These are phyloP conservation scores for Verticillium isaacii DNA, from an alignment of 2,329 filamentous ascomycete genomes.

Conservation along the genomic window DNA sequence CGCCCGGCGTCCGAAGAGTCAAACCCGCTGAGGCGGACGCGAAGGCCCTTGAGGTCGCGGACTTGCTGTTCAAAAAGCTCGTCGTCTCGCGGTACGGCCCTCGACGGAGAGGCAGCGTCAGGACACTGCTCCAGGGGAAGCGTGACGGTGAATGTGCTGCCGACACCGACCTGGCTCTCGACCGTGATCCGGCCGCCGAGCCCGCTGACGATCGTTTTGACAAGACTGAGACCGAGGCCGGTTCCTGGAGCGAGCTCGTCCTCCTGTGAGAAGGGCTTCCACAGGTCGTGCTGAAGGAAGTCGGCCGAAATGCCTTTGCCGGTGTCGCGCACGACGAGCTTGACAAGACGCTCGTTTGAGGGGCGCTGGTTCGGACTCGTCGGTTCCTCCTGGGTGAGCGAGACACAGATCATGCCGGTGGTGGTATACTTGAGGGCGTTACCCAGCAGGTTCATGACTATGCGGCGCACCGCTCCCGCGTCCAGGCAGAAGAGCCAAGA, in stretches of 20 bases:
- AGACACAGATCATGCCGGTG: constrained; percentile 35
- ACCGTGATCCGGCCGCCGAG: constrained; percentile 53
- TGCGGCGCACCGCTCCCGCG: constrained; percentile 42
- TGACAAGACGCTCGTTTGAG: constrained; percentile 14
- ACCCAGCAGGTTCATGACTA: constrained; percentile 51
- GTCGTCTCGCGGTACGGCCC: constrained; percentile 11
- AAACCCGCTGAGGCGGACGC: constrained; percentile 19
- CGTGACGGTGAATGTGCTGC: constrained; percentile 46
- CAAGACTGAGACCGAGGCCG: constrained; percentile 57
- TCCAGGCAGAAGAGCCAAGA: constrained; percentile 50
- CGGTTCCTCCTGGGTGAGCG: constrained; percentile 15
- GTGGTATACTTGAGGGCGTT: constrained; percentile 51
- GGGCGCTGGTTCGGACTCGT: constrained; percentile 10
- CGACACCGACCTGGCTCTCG: constrained; percentile 42
- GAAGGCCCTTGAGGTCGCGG: constrained; percentile 21
- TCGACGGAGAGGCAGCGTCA: constrained; percentile 6
- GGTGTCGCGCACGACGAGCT: constrained; percentile 52
- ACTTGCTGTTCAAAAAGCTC: constrained; percentile 21
- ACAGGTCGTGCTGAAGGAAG: constrained; percentile 52
- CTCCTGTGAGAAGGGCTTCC: constrained; percentile 58
- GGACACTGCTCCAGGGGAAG: constrained; percentile 27
- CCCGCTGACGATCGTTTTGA: constrained; percentile 49
- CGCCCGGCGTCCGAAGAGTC: background rate
- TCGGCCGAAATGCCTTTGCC: constrained; percentile 58
- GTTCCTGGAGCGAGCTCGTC: constrained; percentile 51